Conservation (phyloP, 2,329 filamentous ascomycete genomes). For the Purpureocillium takamizusanense region DNA sequence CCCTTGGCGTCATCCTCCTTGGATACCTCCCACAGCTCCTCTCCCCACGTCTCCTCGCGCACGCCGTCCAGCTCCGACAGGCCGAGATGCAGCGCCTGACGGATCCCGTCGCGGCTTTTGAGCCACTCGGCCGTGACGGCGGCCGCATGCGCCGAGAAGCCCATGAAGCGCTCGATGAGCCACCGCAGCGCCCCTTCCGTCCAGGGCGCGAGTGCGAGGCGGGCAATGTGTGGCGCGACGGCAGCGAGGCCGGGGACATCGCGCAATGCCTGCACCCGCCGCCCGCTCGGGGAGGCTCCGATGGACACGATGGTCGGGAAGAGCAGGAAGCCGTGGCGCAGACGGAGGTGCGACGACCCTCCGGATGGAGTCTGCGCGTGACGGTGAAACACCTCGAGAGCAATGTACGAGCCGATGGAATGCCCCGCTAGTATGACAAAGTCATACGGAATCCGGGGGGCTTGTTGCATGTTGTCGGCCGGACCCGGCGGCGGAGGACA, state of each 20-base stretch:
- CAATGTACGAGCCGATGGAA: conserved; percentile 65
- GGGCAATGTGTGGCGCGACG: conserved; percentile 29
- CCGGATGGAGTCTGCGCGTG: conserved; percentile 30
- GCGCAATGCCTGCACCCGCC: conserved; percentile 30
- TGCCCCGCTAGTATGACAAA: conserved; percentile 62
- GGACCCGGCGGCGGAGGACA: conserved; percentile 13
- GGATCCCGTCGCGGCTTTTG: conserved; percentile 46
- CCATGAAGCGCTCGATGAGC: conserved; percentile 32
- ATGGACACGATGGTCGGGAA: conserved; percentile 72
- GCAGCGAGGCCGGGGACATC: conserved; percentile 31
- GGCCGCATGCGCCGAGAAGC: conserved; percentile 40
- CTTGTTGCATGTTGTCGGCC: conserved; percentile 9
- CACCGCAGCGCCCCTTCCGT: conserved; percentile 30
- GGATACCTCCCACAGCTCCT: conserved; percentile 45
- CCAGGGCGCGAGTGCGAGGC: conserved; percentile 31
- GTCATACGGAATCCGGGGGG: conserved; percentile 33
- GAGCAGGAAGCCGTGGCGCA: conserved; percentile 51
- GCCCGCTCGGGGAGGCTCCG: conserved; percentile 50
- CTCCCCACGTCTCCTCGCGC: conserved; percentile 48
- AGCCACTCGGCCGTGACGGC: conserved; percentile 44
- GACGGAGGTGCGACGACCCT: conserved; percentile 27
- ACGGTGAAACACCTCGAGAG: conserved; percentile 56
- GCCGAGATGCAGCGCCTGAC: conserved; percentile 50
- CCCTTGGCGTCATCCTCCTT: conserved; percentile 8
- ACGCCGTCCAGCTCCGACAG: conserved; percentile 53